Base-by-base conservation (phyloP, 2,329 filamentous ascomycete species). In the Trematosphaeria pertusa region DNA sequence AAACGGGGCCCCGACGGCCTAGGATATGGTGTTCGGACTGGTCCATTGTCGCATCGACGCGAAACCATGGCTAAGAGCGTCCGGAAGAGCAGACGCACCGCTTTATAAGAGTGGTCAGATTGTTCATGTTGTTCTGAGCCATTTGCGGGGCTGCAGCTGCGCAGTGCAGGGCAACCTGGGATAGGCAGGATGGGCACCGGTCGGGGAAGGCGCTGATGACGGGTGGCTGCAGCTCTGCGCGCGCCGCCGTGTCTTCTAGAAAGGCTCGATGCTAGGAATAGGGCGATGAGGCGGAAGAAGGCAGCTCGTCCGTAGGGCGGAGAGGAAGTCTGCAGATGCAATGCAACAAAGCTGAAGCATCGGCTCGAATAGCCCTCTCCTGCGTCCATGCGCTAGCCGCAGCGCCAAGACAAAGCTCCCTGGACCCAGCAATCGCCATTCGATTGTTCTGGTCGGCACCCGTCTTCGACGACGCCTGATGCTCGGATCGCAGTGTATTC, bases 61-160 rank as follows among this genome's bases (percentile, higher is more conserved):
- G 21, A 31, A 31, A 15, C 18, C n/a, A 21, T 10, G 32, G n/a
- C 20, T 18, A 14, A 26, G 37, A 26, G 41, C 18, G 15, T 26
- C 35, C 19, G 19, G 37, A 30, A 36, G 34, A 32, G 36, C 12
- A 36, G 44, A 76, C 84, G 64, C 83, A 97, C 94, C 94, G 86
- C 83, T 99, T 99, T 79, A 99, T 97, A 67, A 99, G 84, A 43
- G 94, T 99, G 26, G 91, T 95, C 54, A 99, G 79, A 72, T 96
- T 97, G 76, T 97, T 87, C 91, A 97, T 97, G 66, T 91, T 89
- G 75, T 83, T 89, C 54, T 85, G 78, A 58, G 87, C 84, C 88
- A 92, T 92, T 54, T 50, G 64, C 46, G 46, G 59, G 67, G 61
- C 58, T 62, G 53, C 52, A 49, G 59, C 51, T 59, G 59, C 57